Evolutionary conservation across 2,329 filamentous ascomycete species (phyloP), one percentile per base, ranked within the genome.

Genomic region (Hypoxylon sp.): DNA sequence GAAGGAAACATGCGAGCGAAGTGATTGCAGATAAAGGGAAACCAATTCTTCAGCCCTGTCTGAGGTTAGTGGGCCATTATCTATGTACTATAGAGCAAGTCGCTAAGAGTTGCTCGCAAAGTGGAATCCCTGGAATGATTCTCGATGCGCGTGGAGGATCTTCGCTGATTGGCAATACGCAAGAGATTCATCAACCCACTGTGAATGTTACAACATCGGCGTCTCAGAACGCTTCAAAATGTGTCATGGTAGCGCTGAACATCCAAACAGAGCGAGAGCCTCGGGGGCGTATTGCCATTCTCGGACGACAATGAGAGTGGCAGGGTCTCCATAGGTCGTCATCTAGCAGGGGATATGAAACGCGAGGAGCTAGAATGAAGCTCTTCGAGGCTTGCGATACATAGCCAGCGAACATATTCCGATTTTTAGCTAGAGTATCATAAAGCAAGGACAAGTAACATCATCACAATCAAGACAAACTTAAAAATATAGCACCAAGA

Each of bases 161-260:
- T 51, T 55, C 60, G 47, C n/a, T 59, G 57, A 70, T 59, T 58
- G 56, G 59, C 46, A 62, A 70, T 24, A 24, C n/a, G 51, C 15
- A 24, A 56, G 47, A 65, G 61, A 65, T 65, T 47, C 39, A 62
- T 63, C 31, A 58, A 56, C 44, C 47, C 56, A 68, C 65, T 54
- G 47, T 29, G 65, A 65, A 61, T 68, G 65, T 64, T 70, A 71
- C 65, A 68, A 61, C 66, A 73, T 67, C 52, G 53, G 62, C 32
- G 74, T 76, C 71, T 76, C 74, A 76, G 68, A 58, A 64, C 8
- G 27, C 32, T 54, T 65, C 58, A 56, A 62, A 54, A 47, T 68
- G 71, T 72, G 42, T 70, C 73, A 74, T 70, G 58, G 53, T 47
- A 52, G 69, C 69, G 71, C 73, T 59, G 65, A 63, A 52, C 58